These are phyloP conservation scores for Poronia punctata DNA, from an alignment of 495 filamentous ascomycete genomes.

Conservation along the genomic window DNA sequence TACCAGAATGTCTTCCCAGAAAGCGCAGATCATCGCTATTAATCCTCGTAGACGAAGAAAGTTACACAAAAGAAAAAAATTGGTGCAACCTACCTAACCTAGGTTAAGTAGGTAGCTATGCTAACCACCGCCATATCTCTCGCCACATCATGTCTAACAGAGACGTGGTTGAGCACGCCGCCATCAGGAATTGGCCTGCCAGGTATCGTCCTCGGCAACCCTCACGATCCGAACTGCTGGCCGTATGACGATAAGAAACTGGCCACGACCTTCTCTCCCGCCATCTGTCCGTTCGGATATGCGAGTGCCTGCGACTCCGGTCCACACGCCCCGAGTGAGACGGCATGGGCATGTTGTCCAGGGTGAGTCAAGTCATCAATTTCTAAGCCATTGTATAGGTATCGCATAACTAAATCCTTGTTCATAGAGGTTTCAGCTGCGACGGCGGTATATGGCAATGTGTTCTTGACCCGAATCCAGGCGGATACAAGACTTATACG, in stretches of 20 bases:
- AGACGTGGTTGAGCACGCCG: conserved; percentile 7
- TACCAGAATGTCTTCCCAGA: too few relatives aligned
- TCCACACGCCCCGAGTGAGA: conserved; percentile 5
- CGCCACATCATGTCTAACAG: conserved; percentile 11
- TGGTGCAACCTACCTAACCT: too few relatives aligned
- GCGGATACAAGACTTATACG: conserved; percentile 1
- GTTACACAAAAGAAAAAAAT: not conserved
- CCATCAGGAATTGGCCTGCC: not conserved
- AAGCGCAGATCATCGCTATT: too few relatives aligned
- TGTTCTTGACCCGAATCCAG: not conserved
- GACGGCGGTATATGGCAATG: conserved; percentile 10
- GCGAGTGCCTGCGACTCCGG: conserved; percentile 11
- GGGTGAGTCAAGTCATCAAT: not conserved
- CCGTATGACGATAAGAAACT: not conserved
- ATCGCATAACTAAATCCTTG: not conserved
- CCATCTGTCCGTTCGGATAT: conserved; percentile 12
- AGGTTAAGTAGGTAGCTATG: not conserved
- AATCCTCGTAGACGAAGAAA: not conserved
- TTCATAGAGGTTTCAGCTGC: conserved; percentile 7
- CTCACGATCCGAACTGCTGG: conserved; percentile 11
- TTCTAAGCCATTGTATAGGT: not conserved
- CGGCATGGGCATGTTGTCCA: conserved; percentile 16
- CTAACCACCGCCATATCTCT: conserved; percentile 8
- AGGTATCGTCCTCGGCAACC: conserved; percentile 11
- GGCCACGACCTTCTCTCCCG: conserved; percentile 12